Conservation (phyloP, 2,329 filamentous ascomycete species). For the Graphiopsis chlorocephala region DNA sequence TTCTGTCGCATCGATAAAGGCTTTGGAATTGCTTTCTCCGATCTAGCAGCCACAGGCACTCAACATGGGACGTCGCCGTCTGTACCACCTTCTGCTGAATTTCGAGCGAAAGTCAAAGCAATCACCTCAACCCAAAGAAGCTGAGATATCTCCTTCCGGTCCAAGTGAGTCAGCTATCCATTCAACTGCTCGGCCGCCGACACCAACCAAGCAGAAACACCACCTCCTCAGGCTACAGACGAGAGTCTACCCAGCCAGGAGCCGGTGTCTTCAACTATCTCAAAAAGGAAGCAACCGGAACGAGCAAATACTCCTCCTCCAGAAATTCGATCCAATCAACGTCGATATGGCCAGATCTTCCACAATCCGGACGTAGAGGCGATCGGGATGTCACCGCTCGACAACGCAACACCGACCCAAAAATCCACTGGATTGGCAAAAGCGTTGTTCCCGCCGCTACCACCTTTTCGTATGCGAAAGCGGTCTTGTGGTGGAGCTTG, state of each 20-base stretch:
- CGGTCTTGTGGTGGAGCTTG: not conserved
- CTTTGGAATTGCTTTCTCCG: not conserved
- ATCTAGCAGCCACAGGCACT: not conserved
- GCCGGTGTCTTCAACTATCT: not conserved
- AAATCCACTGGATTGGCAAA: not conserved
- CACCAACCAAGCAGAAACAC: not conserved
- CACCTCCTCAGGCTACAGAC: not conserved
- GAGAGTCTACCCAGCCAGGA: not conserved
- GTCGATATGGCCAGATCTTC: not conserved
- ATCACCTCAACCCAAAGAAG: not conserved
- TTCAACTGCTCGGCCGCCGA: too few relatives aligned
- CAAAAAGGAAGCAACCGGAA: not conserved
- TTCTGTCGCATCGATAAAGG: not conserved
- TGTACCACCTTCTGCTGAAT: not conserved
- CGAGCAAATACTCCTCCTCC: not conserved
- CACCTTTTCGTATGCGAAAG: not conserved
- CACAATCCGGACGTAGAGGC: not conserved
- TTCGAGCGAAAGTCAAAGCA: not conserved
- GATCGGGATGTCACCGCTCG: not conserved
- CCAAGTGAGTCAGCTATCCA: not conserved
- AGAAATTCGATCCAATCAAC: not conserved
- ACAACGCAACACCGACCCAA: not conserved
- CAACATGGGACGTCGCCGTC: not conserved
- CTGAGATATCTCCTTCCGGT: not conserved
- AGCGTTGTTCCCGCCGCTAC: not conserved